Conservation (phyloP, 2,329 filamentous ascomycete species). For the Ilyonectria mors-panacis region DNA sequence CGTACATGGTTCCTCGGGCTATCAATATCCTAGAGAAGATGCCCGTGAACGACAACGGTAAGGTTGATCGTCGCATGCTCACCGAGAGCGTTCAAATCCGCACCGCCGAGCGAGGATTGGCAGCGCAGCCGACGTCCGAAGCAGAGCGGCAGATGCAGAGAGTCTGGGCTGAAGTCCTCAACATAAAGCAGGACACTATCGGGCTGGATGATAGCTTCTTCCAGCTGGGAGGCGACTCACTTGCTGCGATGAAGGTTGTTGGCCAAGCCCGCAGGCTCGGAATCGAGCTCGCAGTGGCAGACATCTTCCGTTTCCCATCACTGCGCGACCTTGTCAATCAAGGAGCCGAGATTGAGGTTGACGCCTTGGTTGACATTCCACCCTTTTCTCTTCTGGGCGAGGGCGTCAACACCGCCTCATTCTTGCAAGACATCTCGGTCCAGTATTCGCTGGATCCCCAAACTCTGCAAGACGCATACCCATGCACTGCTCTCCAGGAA, state of each 20-base stretch:
- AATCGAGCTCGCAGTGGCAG: constrained; percentile 17
- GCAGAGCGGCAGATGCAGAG: not conserved
- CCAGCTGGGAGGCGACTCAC: constrained; percentile 47
- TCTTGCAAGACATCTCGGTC: not conserved
- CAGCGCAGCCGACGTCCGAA: not conserved
- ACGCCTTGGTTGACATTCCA: constrained; percentile 55
- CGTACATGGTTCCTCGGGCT: constrained; percentile 46
- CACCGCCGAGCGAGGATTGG: not conserved
- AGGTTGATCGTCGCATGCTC: constrained; percentile 40
- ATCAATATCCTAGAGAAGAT: constrained; percentile 44
- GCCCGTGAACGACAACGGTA: constrained; percentile 47
- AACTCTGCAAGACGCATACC: constrained; percentile 52
- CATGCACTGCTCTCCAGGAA: constrained; percentile 55
- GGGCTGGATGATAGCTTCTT: constrained; percentile 50
- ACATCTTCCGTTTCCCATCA: constrained; percentile 23
- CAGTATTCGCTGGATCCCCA: not conserved
- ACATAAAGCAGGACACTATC: constrained; percentile 42
- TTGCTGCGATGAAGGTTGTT: constrained; percentile 44
- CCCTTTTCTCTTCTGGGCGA: constrained; percentile 41
- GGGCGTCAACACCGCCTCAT: not conserved
- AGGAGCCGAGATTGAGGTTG: not conserved
- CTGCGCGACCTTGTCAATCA: not conserved
- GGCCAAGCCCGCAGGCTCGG: constrained; percentile 23
- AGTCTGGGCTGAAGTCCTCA: constrained; percentile 36
- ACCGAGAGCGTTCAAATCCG: not conserved